Evolutionary conservation across 495 filamentous ascomycete genomes (phyloP), one percentile per base, ranked within the genome.

Genomic region (Xylaria scruposa): DNA sequence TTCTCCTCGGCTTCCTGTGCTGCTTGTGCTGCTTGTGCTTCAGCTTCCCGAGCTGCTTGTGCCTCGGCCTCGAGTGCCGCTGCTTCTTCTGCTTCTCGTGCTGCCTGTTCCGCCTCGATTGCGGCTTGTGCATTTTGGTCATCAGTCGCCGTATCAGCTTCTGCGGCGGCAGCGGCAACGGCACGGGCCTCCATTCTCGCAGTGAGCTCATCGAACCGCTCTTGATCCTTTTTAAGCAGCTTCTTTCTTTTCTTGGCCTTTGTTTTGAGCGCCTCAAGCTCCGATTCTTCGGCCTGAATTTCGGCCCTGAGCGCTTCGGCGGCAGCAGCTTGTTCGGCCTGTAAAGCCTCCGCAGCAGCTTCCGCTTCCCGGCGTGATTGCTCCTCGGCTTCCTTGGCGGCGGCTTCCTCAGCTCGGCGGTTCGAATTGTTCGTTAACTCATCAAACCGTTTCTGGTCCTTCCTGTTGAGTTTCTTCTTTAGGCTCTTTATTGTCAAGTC

Each of bases 161-260:
- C 64, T 12, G 70, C 38, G 33, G 53, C 46, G 15, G 31, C 62
- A 19, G 49, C 49, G 10, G 51, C 26, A 17, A 31, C 51, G 9
- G 46, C 29, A 36, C 78, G 76, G 36, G 77, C 81, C 17, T 80
- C 71, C 46, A 76, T 76, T 72, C 72, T 81, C 56, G 76, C 75
- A 40, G 75, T 78, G n/a, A 83, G 79, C 61, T 83, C 76, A 44
- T 85, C 77, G 13, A 81, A 67, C 61, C 81, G 81, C 71, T 78
- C 77, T 44, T 78, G 75, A 59, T 81, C 70, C 12, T 58, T 66
- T 62, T 21, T 46, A 13, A 1, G 13, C 6, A 71, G 17, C 36
- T 40, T 67, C n/a, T 71, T 71, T 12, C 12, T 46, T 15, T 26
- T 74, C 67, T 60, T 75, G 51, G 70, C 62, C 47, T 78, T 73